Base-by-base conservation (phyloP, 2,329 filamentous ascomycete species). In the Colletotrichum trifolii region DNA sequence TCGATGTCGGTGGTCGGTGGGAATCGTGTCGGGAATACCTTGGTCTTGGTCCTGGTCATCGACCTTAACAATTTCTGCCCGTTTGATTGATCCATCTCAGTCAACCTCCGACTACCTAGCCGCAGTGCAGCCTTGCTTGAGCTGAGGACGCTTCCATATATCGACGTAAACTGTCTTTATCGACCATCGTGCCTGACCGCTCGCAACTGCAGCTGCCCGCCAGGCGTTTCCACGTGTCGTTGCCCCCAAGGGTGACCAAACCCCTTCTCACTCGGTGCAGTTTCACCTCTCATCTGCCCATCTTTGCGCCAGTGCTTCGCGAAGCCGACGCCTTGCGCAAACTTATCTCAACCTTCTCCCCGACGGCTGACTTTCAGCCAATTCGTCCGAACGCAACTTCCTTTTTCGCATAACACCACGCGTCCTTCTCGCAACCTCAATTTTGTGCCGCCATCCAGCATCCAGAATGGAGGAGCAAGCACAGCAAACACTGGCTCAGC, bases 41-140 rank as follows among this genome's bases (percentile, higher is more conserved):
- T 25, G 25, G 25, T 25, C 25, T 25, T 25, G 25, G 25, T 25
- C 63, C 63, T 56, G 52, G 46, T 49, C 47, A 36, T 25, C 52
- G 25, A 34, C 42, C 52, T 66, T 66, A 66, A 63, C 58, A 66
- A 66, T 66, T 66, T 62, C 47, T 57, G 13, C 42, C 12, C 42
- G 8, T 43, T 13, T 15, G 46, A 52, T 55, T 54, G 55, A 13
- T 66, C 47, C 15, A 49, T 50, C 47, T 66, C 60, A 63, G 42
- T 57, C 46, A 56, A 43, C 45, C 25, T 17, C 25, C 49, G 4
- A 25, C 25, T 25, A 25, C 25, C 25, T 25, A 46, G 43, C 11
- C 9, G 34, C 17, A 40, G 40, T 40, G 48, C 58, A 65, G 62
- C 62, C 63, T 66, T 54, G 63, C 46, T 50, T 40, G 50, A 63